Evolutionary conservation across 306 rosid genomes (phyloP).

Genomic region (Corylus avellana): DNA sequence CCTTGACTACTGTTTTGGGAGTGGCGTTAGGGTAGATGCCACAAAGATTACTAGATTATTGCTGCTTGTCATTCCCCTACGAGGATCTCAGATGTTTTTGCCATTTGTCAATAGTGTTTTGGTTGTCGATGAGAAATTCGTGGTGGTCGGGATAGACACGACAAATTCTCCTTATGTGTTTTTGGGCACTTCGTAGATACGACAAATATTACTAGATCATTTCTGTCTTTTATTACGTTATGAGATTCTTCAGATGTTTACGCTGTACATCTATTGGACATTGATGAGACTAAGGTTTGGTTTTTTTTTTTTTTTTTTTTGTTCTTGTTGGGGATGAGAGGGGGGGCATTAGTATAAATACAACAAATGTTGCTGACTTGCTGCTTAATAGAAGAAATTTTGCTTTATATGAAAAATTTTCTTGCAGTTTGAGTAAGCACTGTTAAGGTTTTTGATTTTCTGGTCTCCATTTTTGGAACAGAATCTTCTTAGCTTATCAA

Average conservation of each 20-base stretch:
- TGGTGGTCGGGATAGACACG: background rate
- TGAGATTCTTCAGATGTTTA: background rate
- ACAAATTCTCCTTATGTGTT: background rate
- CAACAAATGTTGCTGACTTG: background rate
- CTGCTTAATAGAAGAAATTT: background rate
- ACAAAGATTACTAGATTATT: background rate
- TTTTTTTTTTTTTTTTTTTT: background rate
- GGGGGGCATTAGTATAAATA: background rate
- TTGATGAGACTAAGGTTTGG: background rate
- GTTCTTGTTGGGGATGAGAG: background rate
- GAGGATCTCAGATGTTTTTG: background rate
- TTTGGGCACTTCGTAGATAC: background rate
- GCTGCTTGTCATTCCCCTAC: background rate
- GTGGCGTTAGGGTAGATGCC: background rate
- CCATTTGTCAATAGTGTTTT: background rate
- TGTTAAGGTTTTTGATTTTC: background rate
- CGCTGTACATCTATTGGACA: background rate
- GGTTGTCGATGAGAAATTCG: background rate
- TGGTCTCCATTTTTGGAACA: conserved; percentile 1
- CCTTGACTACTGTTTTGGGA: no score
- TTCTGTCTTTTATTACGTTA: background rate
- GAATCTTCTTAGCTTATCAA: conserved; percentile 8
- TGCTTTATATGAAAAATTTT: background rate
- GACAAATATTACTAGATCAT: background rate
- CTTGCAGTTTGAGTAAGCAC: background rate